Evolutionary conservation across 805 yeast species (phyloP), one percentile per base, ranked within the genome.

Genomic region (Candida khao-thaluensis): DNA sequence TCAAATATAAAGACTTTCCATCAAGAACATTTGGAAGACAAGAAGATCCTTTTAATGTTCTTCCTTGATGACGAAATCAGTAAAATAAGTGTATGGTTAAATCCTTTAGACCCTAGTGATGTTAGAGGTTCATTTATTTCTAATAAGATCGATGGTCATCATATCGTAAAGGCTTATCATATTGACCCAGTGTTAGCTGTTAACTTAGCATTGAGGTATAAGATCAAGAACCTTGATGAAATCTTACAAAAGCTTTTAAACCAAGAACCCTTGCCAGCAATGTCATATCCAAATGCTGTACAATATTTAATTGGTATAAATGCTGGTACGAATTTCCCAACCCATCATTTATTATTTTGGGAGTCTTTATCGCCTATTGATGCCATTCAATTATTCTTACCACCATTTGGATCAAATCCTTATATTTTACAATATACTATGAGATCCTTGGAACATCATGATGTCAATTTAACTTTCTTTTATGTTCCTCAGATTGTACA

Each of bases 401-500:
- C 95, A 3, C 81, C 82, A 8, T 79, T 74, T 56, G 81, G 82
- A 23, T 63, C 63, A 22, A 77, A 85, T 52, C 79, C 93, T 0
- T 74, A 68, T 50, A 69, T 87, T 16, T 63, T 87, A 43, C 99
- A 93, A 62, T 93, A 82, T 56, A 83, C 95, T 10, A 84, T 91
- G 84, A 74, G 95, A 50, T 85, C 97, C 0, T 66, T 93, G 47
- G 96, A 89, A 58, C 73, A 80, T 15, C 95, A 87, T 53, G 95
- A 88, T 53, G 88, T 87, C 25, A 84, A 85, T 51, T 66, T 84
- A 45, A 87, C 96, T 0, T 93, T 95, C 67, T 93, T 95, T 60
- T 93, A 95, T 55, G 98, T 93, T 38, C 99, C 99, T 2, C 99
- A 93, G 59, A 88, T 93, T 60, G 99, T 93, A 15, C 99, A 93